A percentile compares a stretch with the other conserved stretches of the same genome.
Conservation (phyloP, 257 asterid genomes). For the Cordia subcordata region DNA sequence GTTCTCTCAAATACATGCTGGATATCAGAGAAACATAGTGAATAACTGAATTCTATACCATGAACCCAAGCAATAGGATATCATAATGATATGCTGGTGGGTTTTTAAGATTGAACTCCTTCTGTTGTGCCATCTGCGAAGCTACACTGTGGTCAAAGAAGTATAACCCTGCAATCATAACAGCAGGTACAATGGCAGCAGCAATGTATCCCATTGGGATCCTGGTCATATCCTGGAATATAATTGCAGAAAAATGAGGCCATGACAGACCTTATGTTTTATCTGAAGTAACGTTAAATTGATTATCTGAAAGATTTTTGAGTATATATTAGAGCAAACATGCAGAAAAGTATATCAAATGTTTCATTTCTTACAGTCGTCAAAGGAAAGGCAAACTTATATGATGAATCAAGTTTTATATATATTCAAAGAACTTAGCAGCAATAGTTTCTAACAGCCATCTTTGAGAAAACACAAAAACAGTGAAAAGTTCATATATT, state of each 20-base stretch:
- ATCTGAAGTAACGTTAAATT: neutral
- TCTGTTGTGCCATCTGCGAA: constrained; percentile 83
- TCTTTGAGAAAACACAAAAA: no score
- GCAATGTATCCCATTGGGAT: constrained; percentile 57
- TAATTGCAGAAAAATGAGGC: constrained; percentile 5
- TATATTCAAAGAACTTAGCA: no score
- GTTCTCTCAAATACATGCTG: neutral
- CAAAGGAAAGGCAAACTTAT: no score
- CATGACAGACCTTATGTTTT: neutral
- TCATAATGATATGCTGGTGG: constrained; percentile 87
- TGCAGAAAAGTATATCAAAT: no score
- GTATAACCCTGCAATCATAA: constrained; percentile 85
- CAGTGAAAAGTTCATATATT: no score
- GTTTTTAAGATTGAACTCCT: constrained; percentile 81
- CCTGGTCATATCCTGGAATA: constrained; percentile 76
- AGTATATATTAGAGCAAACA: no score
- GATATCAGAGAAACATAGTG: no score
- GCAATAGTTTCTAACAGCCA: no score
- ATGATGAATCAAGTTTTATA: no score
- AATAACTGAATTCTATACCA: constrained; percentile 39
- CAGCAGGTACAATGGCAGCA: constrained; percentile 83
- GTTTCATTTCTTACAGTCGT: no score
- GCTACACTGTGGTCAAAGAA: constrained; percentile 94
- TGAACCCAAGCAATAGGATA: constrained; percentile 63
- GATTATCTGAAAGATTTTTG: neutral